Evolutionary conservation across 495 filamentous ascomycete genomes (phyloP), one percentile per base, ranked within the genome.

Genomic region (Glonium stellatum): DNA sequence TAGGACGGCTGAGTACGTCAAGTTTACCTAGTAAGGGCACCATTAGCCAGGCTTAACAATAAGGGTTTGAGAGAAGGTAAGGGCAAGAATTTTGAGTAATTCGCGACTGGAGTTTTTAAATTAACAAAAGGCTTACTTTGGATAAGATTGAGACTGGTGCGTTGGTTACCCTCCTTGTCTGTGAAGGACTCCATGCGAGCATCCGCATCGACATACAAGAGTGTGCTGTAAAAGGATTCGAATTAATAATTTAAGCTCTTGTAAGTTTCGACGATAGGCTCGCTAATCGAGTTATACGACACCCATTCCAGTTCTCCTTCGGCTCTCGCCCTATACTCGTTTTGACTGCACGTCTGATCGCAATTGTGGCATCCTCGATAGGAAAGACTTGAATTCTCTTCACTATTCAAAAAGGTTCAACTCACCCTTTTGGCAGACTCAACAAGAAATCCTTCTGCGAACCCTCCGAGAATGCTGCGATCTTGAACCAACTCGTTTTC

Each of bases 351-450:
- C 50, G 13, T n/a, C 10, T 31, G 15, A 21, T 54, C 19, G 34
- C 23, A 31, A 19, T 25, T 27, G 39, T 19, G 12, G 15, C 21
- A 53, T 12, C 1, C 12, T 10, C 57, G 15, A n/a, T 54, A 4
- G 27, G 42, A 21, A n/a, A 6, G 58, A 12, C 15, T 27, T 55
- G 48, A 31, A 13, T 31, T 31, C 3, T 57, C 44, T 35, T 21
- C 36, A 25, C 61, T 35, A 23, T 31, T 31, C 27, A 31, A 31
- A 31, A 62, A 23, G 13, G 0, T 3, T 6, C 12, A 4, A 82
- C 87, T 72, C 77, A 95, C 89, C 91, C 91, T 77, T 93, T 95
- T 34, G 78, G 80, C 73, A 95, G 72, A 57, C 73, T 71, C 55
- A 84, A 68, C 39, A 91, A 62, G 69, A 77, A 83, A 55, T 92